Base-by-base conservation (phyloP, 1,139 yeast species). In the Hyphopichia pseudoburtonii region DNA sequence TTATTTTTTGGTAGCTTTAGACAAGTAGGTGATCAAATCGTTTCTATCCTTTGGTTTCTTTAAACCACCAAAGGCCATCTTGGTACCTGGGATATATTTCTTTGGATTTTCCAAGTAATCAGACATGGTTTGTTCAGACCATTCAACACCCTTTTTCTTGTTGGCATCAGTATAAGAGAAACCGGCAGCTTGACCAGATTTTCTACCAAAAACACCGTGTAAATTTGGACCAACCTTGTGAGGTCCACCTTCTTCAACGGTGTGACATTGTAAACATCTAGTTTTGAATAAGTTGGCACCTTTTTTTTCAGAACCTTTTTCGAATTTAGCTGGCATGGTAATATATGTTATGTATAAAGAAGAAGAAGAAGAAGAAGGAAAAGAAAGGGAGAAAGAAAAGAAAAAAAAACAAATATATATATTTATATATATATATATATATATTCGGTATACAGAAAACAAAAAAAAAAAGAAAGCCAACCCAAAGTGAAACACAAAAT, bases 1-100 rank as follows among this genome's bases (percentile, higher is more conserved):
- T n/a, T n/a, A n/a, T n/a, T n/a, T n/a, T 70, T 80, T 80, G 67
- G 87, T 73, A 52, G 96, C 95, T 47, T 69, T 67, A 56, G 75
- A 78, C 76, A 90, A 81, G 86, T 88, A 92, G 57, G 98, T 80
- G 60, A 92, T 73, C 70, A 92, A 78, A 69, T 92, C 97, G 75
- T 88, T 86, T 83, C 97, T 88, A 80, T 92, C 98, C 86, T 89
- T 92, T 53, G 90, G 82, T 82, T 92, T 92, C 92, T 92, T 92
- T 73, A 92, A 83, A 76, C 98, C 98, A 76, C 97, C 98, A 62
- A 92, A 92, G 52, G 98, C 98, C 98, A 92, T 92, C 85, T 92
- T 92, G 77, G 97, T 92, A 73, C 98, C 98, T 64, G 98, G 98
- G 57, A 92, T 89, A 78, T 89, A 92, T 79, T 92, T 92, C 95